Evolutionary conservation across 306 rosid genomes (phyloP).

Genomic region (Prosopis cineraria): DNA sequence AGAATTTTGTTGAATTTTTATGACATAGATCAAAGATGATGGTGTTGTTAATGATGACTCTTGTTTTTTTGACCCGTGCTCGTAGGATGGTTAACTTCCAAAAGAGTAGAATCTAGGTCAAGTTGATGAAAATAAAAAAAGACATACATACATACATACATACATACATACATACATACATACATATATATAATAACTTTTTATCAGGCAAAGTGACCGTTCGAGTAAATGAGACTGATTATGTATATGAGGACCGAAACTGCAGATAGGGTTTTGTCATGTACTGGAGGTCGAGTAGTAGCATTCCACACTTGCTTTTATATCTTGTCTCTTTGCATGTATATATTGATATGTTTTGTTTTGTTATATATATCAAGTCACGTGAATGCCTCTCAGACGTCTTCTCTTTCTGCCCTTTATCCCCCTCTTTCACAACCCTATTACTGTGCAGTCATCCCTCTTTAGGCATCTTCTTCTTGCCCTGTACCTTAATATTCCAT

Average conservation of each 20-base stretch:
- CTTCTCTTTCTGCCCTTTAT: slow-evolving; percentile 37
- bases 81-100: not conserved
- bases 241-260: slow-evolving; percentile 13
- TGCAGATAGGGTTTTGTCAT: slow-evolving; percentile 49
- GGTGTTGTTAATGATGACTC: not conserved
- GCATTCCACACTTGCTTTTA: slow-evolving; percentile 48
- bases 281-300: slow-evolving; percentile 50
- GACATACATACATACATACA: too few species aligned
- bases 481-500: slow-evolving; percentile 43
- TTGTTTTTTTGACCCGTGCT: not conserved
- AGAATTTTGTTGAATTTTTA: not conserved
- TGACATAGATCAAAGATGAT: not conserved
- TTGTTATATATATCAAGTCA: slow-evolving; percentile 41
- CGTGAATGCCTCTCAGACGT: slow-evolving; percentile 59
- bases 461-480: slow-evolving; percentile 24
- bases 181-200: not conserved
- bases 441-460: slow-evolving; percentile 34
- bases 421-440: slow-evolving; percentile 33
- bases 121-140: not conserved
- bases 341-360: slow-evolving; percentile 37
- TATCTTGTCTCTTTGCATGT: slow-evolving; percentile 49
- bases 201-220: not conserved
- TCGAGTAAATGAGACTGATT: not conserved
- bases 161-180: too few species aligned
- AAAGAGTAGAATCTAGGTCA: not conserved